Conservation (phyloP, 106 monocot genomes). For the Platanthera guangdongensis region DNA sequence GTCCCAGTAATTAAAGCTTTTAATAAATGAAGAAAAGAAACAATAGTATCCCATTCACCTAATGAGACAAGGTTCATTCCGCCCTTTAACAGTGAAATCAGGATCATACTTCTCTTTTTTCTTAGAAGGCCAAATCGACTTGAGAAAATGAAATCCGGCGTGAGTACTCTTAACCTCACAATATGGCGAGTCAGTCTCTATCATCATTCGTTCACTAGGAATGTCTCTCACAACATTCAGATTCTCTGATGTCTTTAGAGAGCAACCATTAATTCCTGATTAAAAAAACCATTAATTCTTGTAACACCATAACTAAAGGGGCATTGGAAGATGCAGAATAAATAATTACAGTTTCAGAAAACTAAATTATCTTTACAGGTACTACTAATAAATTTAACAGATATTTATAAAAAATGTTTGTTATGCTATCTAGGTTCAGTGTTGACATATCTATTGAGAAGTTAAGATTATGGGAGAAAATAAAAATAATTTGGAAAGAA, state of each 20-base stretch:
- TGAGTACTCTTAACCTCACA: conserved; percentile 95
- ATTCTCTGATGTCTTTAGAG: conserved; percentile 76
- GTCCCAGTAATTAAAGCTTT: no score
- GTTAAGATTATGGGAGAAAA: no score
- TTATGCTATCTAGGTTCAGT: not conserved
- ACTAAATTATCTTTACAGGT: not conserved
- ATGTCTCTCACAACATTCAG: conserved; percentile 65
- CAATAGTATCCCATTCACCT: conserved; percentile 34
- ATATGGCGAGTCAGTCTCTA: conserved; percentile 98
- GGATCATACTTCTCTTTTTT: conserved; percentile 91
- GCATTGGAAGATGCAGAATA: not conserved
- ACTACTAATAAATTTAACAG: not conserved
- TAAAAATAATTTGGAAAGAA: no score
- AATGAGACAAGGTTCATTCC: conserved; percentile 89
- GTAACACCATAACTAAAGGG: no score
- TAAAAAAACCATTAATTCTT: no score
- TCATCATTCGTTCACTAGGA: conserved; percentile 89
- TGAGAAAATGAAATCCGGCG: conserved; percentile 80
- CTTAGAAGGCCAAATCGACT: conserved; percentile 83
- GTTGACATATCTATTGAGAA: not conserved
- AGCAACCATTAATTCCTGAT: conserved; percentile 89
- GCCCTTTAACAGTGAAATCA: conserved; percentile 70
- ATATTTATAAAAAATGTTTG: not conserved
- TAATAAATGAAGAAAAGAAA: no score
- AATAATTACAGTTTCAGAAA: not conserved